phyloP scores from a whole-genome alignment of 192 early-diverging fungal genomes.

The Paraglomus occultum region DNA sequence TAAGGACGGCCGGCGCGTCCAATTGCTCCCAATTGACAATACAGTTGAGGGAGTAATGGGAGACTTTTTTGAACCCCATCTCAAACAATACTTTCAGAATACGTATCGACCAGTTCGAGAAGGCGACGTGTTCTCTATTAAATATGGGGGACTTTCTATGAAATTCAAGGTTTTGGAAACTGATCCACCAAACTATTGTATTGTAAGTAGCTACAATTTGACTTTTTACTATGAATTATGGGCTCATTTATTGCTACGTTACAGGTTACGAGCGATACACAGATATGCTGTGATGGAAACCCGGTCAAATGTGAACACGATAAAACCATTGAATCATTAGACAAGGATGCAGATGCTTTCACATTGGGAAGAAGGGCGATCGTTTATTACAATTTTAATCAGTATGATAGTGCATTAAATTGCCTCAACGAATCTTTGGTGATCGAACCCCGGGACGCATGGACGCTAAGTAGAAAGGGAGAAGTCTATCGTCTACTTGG shows the following conservation, averaged over 20 bases:
- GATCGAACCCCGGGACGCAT: neutral
- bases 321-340: slow-evolving; percentile 52
- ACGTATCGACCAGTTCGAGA: slow-evolving; percentile 80
- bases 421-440: slow-evolving; percentile 6
- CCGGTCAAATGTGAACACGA: slow-evolving; percentile 99
- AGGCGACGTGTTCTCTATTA: slow-evolving; percentile 76
- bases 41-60: slow-evolving; percentile 82
- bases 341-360: neutral
- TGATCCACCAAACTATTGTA: slow-evolving; percentile 83
- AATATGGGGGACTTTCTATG: slow-evolving; percentile 78
- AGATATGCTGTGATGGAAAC: slow-evolving; percentile 98
- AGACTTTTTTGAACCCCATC: slow-evolving; percentile 82
- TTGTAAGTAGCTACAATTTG: slow-evolving; percentile 49
- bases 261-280: slow-evolving; percentile 93
- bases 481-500: neutral
- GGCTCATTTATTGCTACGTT: slow-evolving; percentile 8
- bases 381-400: slow-evolving; percentile 6
- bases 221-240: neutral
- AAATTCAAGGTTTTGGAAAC: slow-evolving; percentile 87
- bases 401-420: slow-evolving; percentile 5
- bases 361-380: slow-evolving; percentile 12
- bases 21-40: slow-evolving; percentile 85
- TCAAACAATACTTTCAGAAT: slow-evolving; percentile 87
- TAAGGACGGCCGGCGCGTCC: slow-evolving; percentile 83
- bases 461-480: neutral